Base-by-base conservation (phyloP, 305 asterid species). In the Solanum chacoense region DNA sequence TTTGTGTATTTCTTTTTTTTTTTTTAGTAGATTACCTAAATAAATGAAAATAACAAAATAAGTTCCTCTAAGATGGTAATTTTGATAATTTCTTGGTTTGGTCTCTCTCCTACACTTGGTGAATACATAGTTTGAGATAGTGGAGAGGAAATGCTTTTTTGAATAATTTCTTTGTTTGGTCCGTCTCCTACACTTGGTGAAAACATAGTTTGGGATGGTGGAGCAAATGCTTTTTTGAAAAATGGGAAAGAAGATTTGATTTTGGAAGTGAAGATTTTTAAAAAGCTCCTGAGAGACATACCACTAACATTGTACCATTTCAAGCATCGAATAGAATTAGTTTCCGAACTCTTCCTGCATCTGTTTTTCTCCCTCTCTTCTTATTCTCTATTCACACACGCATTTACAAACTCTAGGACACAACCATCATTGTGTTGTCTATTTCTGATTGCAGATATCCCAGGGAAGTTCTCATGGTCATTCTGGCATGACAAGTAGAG, bases 401-500 rank as follows among this genome's bases (percentile, higher is more conserved):
- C 40, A 29, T 31, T 83, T 7, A 18, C 29, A 83, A 29, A 45
- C 73, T 83, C 73, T 50, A 29, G 86, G 22, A 50, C 36, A 5
- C 72, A 50, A 80, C 29, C 42, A 14, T 83, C 73, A 50, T 50
- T 50, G 18, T 10, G 26, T 50, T 83, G 42, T 36, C 67, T 29
- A 50, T 83, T 40, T 83, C 29, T 50, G 72, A 7, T 86, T 91
- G 93, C 98, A 97, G 99, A 94, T 97, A 89, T 94, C 99, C 91
- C 99, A 97, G 89, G 92, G 94, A 88, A 92, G 92, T 87, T 93
- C 96, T 59, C 99, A 95, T 91, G 98, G 94, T 91, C 98, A 94
- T 92, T 94, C 99, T 79, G 99, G 98, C 91, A 93, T 98, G 94
- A 88, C 94, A 69, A 95, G 85, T 88, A 93, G 99, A 93, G 98